Base-by-base conservation (phyloP, 352 stramenopile genomes). In the Globisporangium radiosum region DNA sequence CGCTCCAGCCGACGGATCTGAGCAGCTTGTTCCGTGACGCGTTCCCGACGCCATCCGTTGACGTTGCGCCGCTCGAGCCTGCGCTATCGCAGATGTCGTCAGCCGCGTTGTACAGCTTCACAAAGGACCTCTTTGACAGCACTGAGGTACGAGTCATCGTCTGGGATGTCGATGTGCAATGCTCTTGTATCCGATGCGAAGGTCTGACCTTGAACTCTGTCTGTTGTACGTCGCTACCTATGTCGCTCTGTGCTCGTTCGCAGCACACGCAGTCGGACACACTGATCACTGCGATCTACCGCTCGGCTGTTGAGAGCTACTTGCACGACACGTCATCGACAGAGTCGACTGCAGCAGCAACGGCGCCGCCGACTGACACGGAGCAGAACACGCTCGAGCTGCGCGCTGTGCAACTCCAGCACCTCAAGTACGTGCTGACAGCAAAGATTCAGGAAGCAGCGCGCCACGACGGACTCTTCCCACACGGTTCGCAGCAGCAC, bases 381-480 rank as follows among this genome's bases (percentile, higher is more conserved):
- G 25, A 1, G 56, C 39, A 10, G 57, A 65, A 14, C 38, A 60
- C 10, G 47, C 47, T 43, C 17, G 54, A 65, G 17, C 49, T 57
- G 59, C 66, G 9, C 44, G 70, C 13, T 57, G 56, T 2, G 40
- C 40, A 13, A 2, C 61, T 81, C 0, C 84, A 86, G 57, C 85
- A 90, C 66, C 66, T 89, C 42, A 90, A 88, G 52, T 90, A 88
- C 61, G 81, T 87, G 15, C 38, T 92, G 48, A 82, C 72, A 0
- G 80, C 89, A 57, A 89, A 88, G 60, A 76, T 90, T 10, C 80
- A 83, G 62, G 83, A 92, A 49, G 80, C 81, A 7, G 74, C 80
- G 11, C 65, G 73, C 6, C 77, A 85, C 59, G 82, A 90, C 44
- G 78, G 76, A 0, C 79, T 92, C 40, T 90, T 90, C 47, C 66